Evolutionary conservation across 345 rosid species (phyloP).

Genomic region (Murraya koenigii): DNA sequence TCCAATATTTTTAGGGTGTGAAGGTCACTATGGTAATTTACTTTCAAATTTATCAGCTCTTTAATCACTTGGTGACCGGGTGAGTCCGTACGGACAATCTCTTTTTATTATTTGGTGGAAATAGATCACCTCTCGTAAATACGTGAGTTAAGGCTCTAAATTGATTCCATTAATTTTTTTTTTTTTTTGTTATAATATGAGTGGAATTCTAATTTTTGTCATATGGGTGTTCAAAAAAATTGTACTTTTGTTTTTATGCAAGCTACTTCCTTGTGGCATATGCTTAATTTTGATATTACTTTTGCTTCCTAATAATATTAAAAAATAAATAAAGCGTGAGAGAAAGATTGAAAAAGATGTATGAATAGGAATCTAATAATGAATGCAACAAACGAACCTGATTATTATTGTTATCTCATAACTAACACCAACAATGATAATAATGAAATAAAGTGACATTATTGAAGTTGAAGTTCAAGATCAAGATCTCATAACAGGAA

Average conservation of each 20-base stretch:
- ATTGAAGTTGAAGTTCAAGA: slow-evolving; percentile 18
- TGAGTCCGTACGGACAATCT: no score
- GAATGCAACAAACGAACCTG: not conserved
- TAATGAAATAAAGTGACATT: slow-evolving; percentile 25
- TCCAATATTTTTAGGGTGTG: not conserved
- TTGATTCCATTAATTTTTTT: no score
- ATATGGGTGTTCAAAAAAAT: no score
- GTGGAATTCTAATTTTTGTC: no score
- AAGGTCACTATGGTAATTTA: not conserved
- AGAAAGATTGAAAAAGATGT: no score
- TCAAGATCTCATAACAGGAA: slow-evolving; percentile 8
- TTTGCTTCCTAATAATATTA: no score
- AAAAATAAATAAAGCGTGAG: no score
- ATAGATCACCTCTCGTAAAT: no score
- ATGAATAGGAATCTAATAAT: not conserved
- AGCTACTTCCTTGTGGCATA: not conserved
- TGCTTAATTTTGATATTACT: not conserved
- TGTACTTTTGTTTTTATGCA: not conserved
- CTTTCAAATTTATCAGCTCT: not conserved
- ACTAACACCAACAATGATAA: slow-evolving; percentile 16
- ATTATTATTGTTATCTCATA: not conserved
- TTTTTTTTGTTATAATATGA: no score
- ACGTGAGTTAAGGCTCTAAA: no score
- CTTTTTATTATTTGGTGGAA: no score
- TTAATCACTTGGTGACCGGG: no score